Evolutionary conservation across 129 eudicot genomes (phyloP), one percentile per base, ranked within the genome.

Genomic region (Artemisia tridentata): DNA sequence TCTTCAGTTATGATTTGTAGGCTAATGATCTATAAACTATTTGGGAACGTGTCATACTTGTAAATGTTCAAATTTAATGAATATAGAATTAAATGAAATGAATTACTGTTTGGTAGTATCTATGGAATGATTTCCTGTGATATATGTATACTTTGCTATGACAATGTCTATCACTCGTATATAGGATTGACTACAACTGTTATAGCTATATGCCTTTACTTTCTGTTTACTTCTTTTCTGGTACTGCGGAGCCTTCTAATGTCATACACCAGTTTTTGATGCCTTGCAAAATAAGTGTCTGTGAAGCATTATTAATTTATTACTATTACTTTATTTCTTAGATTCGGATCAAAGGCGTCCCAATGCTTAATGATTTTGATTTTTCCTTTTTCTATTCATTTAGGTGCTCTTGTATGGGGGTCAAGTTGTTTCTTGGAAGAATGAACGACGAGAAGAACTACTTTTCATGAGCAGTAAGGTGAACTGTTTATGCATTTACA

Each of bases 361-460:
- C 38, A 3, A 34, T 45, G 63, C 20, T 13, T 69, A 8, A 52
- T 62, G 76, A 61, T 77, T 62, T 50, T 53, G 27, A 17, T 23
- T 23, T 27, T 5, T 61, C n/a, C 19, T 25, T 2, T 50, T 17
- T 31, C 13, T 77, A 31, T 49, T 11, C 52, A 68, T 60, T 53
- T 81, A 91, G 96, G 96, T 91, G 68, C 87, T 80, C 67, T 76
- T 91, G 60, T 58, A 74, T 67, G 98, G 98, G 57, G 98, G 93
- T 21, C 98, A 86, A 82, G 89, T 91, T 77, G 82, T 83, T 62
- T 88, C 96, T 1, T 88, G 96, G 98, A 91, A 91, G 79, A 91
- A 84, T 75, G 87, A 81, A 45, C 85, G 86, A 48, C 80, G 96
- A 82, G 91, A 91, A 75, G 96, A 91, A 72, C 21, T 91, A 69